Evolutionary conservation across 2,329 filamentous ascomycete genomes (phyloP), one percentile per base, ranked within the genome.

Genomic region (Colletotrichum limetticola): DNA sequence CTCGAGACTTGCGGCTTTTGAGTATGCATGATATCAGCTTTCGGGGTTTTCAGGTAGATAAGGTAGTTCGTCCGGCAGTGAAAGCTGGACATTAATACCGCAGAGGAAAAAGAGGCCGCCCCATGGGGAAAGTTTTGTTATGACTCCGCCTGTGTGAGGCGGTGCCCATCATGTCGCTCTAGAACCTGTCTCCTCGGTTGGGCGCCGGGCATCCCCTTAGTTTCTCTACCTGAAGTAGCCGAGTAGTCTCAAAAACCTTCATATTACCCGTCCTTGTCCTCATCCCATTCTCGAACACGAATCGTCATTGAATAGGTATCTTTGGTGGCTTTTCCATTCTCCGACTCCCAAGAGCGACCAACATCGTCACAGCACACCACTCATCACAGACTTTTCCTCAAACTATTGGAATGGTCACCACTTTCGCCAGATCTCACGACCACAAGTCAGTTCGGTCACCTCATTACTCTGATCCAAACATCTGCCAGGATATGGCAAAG

Each of bases 401-500:
- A 37, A 28, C 46, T 12, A 8, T 64, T 55, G 61, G 61, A 28
- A 64, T 64, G 61, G 49, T 64, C 32, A 28, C 28, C 8, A 16
- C 37, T 42, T 30, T 28, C 52, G 35, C 46, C 9, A 22, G 26
- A 64, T 26, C 30, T 8, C 16, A 37, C 4, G 8, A 55, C 30
- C 42, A 3, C 8, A 49, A 49, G 42, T 9, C 42, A 49, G 7
- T 49, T 49, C 19, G 7, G 2, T 49, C 19, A 49, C 19, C 8
- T 49, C 19, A 49, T 9, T n/a, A n/a, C 42, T 22, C 19, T 55
- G n/a, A 37, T 19, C 16, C 5, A 55, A 55, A 52, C 14, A 32
- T 55, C 35, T 55, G n/a, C 14, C 61, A 55, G 61, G 61, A 30
- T 64, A 64, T 64, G 61, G 61, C 46, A 64, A 49, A 49, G 30